A percentile compares a stretch with the other conserved stretches of the same genome.
These are phyloP conservation scores for Zizania palustris DNA, from an alignment of 202 grass and related monocot species.

Conservation along the genomic window DNA sequence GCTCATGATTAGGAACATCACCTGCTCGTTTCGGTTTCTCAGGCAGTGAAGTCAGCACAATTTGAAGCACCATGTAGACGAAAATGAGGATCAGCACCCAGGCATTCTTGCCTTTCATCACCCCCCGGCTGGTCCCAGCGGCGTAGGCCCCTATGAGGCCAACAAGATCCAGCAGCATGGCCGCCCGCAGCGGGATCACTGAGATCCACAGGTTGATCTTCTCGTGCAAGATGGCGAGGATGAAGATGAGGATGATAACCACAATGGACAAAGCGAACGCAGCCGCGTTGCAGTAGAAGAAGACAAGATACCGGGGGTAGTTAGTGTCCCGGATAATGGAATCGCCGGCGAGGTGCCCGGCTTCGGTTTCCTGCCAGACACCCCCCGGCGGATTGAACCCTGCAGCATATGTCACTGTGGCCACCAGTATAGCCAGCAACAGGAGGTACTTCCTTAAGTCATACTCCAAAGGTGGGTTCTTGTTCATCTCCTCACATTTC, in stretches of 20 bases:
- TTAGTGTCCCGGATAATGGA: not conserved
- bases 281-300: constrained; percentile 12
- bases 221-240: not conserved
- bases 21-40: not conserved
- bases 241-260: not conserved
- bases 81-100: not conserved
- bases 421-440: constrained; percentile 33
- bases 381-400: constrained; percentile 40
- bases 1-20: not conserved
- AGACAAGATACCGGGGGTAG: not conserved
- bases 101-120: not conserved
- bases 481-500: no score
- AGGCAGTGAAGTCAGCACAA: not conserved
- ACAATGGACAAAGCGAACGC: not conserved
- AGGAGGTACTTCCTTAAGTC: constrained; percentile 24
- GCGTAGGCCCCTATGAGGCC: not conserved
- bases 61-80: not conserved
- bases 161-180: not conserved
- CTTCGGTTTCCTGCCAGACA: constrained; percentile 31
- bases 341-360: not conserved
- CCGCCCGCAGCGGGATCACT: not conserved
- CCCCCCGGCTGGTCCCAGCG: not conserved
- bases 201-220: not conserved
- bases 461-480: constrained; percentile 1
- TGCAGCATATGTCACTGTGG: constrained; percentile 9